Conservation (phyloP, 2,329 filamentous ascomycete genomes). For the Epichloe coenophiala region DNA sequence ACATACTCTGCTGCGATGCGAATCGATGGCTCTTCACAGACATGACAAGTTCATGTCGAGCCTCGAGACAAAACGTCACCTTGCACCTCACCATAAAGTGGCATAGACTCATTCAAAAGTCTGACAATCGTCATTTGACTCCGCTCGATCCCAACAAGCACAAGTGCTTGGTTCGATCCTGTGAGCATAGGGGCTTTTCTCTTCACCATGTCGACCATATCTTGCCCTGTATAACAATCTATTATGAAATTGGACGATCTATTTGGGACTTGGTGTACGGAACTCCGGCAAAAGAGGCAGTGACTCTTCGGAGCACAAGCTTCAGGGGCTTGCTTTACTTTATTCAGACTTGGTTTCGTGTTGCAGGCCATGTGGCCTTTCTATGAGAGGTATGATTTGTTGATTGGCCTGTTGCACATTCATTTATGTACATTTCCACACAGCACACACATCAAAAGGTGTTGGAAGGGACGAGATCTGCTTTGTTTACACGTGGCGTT, state of each 20-base stretch:
- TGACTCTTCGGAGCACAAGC: neutral
- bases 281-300: neutral
- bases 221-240: conserved; percentile 16
- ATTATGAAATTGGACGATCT: conserved; percentile 11
- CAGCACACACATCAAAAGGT: conserved; percentile 34
- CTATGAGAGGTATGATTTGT: neutral
- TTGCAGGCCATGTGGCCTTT: neutral
- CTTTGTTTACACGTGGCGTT: conserved; percentile 15
- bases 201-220: conserved; percentile 3
- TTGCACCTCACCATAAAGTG: neutral
- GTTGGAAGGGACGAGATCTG: conserved; percentile 21
- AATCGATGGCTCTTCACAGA: neutral
- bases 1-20: neutral
- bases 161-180: neutral
- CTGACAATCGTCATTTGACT: neutral
- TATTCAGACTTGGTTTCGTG: neutral
- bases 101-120: neutral
- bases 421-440: conserved; percentile 27
- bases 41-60: neutral
- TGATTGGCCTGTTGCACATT: conserved; percentile 6
- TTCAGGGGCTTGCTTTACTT: neutral
- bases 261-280: neutral
- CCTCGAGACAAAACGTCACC: neutral
- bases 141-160: neutral
- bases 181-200: neutral